phyloP scores from a whole-genome alignment of 768 basidiomycete genomes.

The Botryobasidium botryosum region DNA sequence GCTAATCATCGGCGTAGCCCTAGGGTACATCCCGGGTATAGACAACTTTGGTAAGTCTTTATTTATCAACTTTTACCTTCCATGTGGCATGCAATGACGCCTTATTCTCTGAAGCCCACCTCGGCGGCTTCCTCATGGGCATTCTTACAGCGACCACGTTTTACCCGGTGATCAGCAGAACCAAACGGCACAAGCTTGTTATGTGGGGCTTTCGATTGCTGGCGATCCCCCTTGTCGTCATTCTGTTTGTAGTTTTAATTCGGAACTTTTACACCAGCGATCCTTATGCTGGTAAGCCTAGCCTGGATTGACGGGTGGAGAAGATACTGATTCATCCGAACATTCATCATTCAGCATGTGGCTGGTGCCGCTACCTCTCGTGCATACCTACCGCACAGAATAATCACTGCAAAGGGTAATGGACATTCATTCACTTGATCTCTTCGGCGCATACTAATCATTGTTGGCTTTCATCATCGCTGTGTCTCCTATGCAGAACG shows the following conservation, averaged over 20 bases:
- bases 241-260: slow-evolving; percentile 67
- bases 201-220: slow-evolving; percentile 57
- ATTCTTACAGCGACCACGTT: slow-evolving; percentile 66
- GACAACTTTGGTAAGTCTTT: slow-evolving; percentile 59
- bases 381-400: slow-evolving; percentile 58
- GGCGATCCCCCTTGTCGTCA: slow-evolving; percentile 56
- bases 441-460: neutral
- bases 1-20: slow-evolving; percentile 66
- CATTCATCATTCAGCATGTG: slow-evolving; percentile 39
- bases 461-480: neutral
- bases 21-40: slow-evolving; percentile 38
- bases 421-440: slow-evolving; percentile 1
- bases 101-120: too few species aligned
- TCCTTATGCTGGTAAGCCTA: slow-evolving; percentile 56
- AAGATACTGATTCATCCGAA: neutral
- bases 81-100: neutral
- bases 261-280: slow-evolving; percentile 84
- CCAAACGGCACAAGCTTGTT: slow-evolving; percentile 51
- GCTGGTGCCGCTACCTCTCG: slow-evolving; percentile 77
- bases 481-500: neutral
- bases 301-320: too few species aligned
- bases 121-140: slow-evolving; percentile 76
- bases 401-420: slow-evolving; percentile 23
- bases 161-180: slow-evolving; percentile 75
- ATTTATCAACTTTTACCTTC: slow-evolving; percentile 16